Evolutionary conservation across 2,329 filamentous ascomycete species (phyloP), one percentile per base, ranked within the genome.

Genomic region (Aspergillus niger): DNA sequence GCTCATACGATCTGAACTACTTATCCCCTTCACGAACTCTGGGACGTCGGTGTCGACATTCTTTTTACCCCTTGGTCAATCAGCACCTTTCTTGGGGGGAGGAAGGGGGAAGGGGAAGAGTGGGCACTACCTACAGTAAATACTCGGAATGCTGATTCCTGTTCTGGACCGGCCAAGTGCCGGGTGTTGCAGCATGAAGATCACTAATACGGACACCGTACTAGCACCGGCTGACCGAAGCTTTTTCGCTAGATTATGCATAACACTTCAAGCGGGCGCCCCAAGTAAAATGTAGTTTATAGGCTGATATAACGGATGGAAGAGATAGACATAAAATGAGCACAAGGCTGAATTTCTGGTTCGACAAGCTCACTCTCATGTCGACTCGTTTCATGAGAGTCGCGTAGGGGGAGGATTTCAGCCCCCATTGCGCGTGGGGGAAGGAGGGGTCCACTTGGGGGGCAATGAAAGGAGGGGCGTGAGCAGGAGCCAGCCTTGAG

Each of bases 401-500:
- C 11, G 20, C 41, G 41, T 22, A 44, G 41, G 17, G 24, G 8
- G 8, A 39, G 15, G 8, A 39, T 15, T 55, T 26, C 53, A 44
- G 39, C 53, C 53, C 39, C 43, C 41, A 20, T 22, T 32, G 43
- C 26, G 53, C 39, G 53, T 55, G 53, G 38, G 43, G 39, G 30
- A 41, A 41, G 39, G 53, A 47, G 53, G 53, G 41, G 53, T 20
- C 43, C 41, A 44, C 10, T 44, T 36, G 32, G 20, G 53, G 39
- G 53, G 43, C 53, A 28, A 44, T 30, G 43, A 28, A 43, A 55
- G 43, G 53, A 55, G 53, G 53, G 53, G 53, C 26, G 53, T 17
- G n/a, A 55, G 53, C 53, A 55, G 41, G 53, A 55, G 53, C 53
- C 53, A 55, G 32, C 43, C 43, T 55, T 28, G 39, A 17, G 28